Base-by-base conservation (phyloP, 352 stramenopile genomes). In the Globisporangium cederbergense region DNA sequence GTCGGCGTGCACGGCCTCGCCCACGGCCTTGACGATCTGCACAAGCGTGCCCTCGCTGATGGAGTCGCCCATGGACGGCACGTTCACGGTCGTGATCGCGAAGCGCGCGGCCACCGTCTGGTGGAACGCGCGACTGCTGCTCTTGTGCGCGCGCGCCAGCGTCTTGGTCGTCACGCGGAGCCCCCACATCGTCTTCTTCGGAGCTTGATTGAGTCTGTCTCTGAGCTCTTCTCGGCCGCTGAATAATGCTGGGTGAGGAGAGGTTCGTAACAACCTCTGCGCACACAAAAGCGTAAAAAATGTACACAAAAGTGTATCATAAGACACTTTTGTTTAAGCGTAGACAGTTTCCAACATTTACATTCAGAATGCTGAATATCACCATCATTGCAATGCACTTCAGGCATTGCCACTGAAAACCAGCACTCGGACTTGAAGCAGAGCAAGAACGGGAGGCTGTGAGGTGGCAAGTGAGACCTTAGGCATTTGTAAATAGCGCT, bases 1-100 rank as follows among this genome's bases (percentile, higher is more conserved):
- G 79, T 99, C 97, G 30, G 88, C 85, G 45, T 96, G 74, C 42
- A 99, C 93, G 34, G 81, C 83, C 69, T 99, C 95, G 40, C 98
- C 98, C 11, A 84, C 75, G 7, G 81, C 81, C 68, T 98, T 98
- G 66, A 95, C 85, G 70, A 98, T 96, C 74, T 98, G 85, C 34
- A 99, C 97, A 60, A 99, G 87, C 40, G 96, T 99, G 58, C 97
- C 98, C 71, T 99, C 96, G 43, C 92, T 99, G 78, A 99, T 99
- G 52, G 95, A 99, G 80, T 99, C 95, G 46, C 88, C 90, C 83
- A 97, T 95, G 34, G 88, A 91, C 58, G 88, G 89, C 30, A 97
- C 88, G 43, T 91, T 90, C 25, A 97, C 82, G 6, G 86, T 90
- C 62, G 85, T 77, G 46, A 91, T 66, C n/a, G 78, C 77, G 28